phyloP scores from a whole-genome alignment of 805 yeast species.

The Wickerhamomyces mucosus region DNA sequence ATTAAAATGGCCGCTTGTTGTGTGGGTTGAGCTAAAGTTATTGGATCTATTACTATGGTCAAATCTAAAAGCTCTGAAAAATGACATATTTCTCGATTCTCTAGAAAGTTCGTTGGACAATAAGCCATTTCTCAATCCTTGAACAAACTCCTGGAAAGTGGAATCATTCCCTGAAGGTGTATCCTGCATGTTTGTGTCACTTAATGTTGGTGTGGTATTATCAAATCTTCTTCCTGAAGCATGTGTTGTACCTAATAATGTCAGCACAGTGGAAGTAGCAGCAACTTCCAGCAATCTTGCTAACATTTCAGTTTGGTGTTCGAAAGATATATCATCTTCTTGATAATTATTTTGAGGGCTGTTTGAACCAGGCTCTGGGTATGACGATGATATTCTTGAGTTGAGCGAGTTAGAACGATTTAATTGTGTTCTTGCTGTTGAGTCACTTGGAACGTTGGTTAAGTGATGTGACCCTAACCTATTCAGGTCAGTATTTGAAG shows the following conservation, averaged over 20 bases:
- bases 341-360: neutral
- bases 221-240: constrained; percentile 23
- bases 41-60: constrained; percentile 15
- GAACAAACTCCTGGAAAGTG: constrained; percentile 35
- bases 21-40: neutral
- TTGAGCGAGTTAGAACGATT: neutral
- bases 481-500: neutral
- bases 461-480: too few species aligned
- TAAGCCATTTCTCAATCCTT: constrained; percentile 30
- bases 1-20: constrained; percentile 1
- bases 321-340: constrained; percentile 6
- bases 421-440: neutral
- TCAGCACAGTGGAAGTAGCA: constrained; percentile 33
- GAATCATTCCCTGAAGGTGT: constrained; percentile 22
- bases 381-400: neutral
- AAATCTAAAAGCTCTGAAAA: constrained; percentile 36
- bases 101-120: constrained; percentile 29
- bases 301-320: constrained; percentile 31
- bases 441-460: too few species aligned
- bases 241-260: constrained; percentile 24
- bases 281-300: constrained; percentile 35
- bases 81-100: constrained; percentile 20
- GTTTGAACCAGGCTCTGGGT: neutral
- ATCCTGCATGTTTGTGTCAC: too few species aligned
- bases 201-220: constrained; percentile 11